Conservation (phyloP, 257 asterid species). For the Nemophila menziesii region DNA sequence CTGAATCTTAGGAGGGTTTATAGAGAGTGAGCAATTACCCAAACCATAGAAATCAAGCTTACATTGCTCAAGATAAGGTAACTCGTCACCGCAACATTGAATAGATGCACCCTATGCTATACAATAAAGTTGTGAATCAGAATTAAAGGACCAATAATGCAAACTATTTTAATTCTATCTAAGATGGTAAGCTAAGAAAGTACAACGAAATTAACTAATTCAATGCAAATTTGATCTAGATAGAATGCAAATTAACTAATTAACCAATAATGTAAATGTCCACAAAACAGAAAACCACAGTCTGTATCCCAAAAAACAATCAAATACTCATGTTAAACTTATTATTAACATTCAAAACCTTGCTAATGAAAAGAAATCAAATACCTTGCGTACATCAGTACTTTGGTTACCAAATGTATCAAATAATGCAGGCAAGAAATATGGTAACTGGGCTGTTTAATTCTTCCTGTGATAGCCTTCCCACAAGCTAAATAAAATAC, state of each 20-base stretch:
- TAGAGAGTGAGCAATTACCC: slow-evolving; percentile 50
- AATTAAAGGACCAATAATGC: no score
- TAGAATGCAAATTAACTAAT: no score
- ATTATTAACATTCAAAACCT: no score
- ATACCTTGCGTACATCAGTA: slow-evolving; percentile 98
- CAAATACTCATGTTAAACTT: background rate
- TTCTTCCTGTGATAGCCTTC: slow-evolving; percentile 87
- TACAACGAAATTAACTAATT: no score
- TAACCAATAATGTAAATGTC: slow-evolving; percentile 91
- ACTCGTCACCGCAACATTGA: no score
- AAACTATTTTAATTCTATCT: no score
- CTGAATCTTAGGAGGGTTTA: slow-evolving; percentile 43
- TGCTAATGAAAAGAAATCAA: background rate
- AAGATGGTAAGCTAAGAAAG: no score
- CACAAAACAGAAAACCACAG: slow-evolving; percentile 94
- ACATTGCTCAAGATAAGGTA: slow-evolving; percentile 58
- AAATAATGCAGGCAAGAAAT: slow-evolving; percentile 89
- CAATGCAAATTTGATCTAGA: no score
- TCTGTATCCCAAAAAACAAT: slow-evolving; percentile 35
- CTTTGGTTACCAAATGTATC: slow-evolving; percentile 97
- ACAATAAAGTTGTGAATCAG: no score
- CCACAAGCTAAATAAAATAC: slow-evolving; percentile 73
- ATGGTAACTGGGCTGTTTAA: slow-evolving; percentile 65
- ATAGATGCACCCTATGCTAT: no score
- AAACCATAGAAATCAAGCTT: slow-evolving; percentile 71